Base-by-base conservation (phyloP, 345 rosid species). In the Erucastrum elatum region DNA sequence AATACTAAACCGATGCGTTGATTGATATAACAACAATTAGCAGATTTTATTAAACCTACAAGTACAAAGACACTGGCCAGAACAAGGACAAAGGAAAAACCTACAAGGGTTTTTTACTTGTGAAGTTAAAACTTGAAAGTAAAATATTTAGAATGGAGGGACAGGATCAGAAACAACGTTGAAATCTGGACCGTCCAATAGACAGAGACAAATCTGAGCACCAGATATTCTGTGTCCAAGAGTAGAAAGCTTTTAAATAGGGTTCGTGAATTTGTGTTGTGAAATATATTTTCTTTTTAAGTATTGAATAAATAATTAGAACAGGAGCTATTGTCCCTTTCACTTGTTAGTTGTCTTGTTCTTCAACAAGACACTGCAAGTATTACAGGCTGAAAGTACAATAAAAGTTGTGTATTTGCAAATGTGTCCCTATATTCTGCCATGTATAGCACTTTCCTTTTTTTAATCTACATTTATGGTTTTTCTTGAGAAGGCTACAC, bases 311-410 rank as follows among this genome's bases (percentile, higher is more conserved):
- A 67, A 46, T 75, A 65, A 80, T 81, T 61, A 83, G 67, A 84
- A 84, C 78, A 77, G 67, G 27, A 75, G 77, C 76, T 70, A 34
- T 79, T 64, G 88, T 86, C 89, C 26, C 84, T 82, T n/a, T 86
- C 94, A 82, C 80, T 81, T 80, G 88, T 88, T 90, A 77, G 81
- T 87, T 84, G 86, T 75, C 68, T 62, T 81, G 77, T 65, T 72
- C 82, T 67, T 66, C 79, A 58, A 80, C 68, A 71, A 49, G 30
- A 77, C 77, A 80, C 80, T 75, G 72, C 76, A 74, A 74, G 37
- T 79, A 37, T 74, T 49, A 68, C 65, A 66, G 49, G 68, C 72
- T 59, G 15, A 15, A 60, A 44, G 78, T 66, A 72, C 73, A 72
- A 59, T 59, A 26, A 2, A 26, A 59, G 6, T 21, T 29, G 55